Evolutionary conservation across 352 stramenopile genomes (phyloP).

Genomic region (Phytophthora agathidicida): DNA sequence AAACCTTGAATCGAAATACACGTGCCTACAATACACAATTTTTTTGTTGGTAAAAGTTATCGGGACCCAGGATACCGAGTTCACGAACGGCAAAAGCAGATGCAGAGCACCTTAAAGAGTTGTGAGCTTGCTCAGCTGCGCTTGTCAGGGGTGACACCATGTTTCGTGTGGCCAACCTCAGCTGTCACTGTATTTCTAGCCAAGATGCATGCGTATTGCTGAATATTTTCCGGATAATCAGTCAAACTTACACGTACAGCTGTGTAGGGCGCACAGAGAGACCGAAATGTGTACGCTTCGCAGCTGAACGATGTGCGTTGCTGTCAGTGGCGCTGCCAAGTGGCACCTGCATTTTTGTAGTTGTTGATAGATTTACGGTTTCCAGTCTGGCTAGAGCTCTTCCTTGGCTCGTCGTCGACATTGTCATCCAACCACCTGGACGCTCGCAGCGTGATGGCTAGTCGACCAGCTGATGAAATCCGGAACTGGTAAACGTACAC

Average conservation of each 20-base stretch:
- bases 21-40: constrained; percentile 11
- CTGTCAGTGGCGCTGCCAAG: no score
- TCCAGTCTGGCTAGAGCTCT: constrained; percentile 5
- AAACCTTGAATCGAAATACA: constrained; percentile 18
- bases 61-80: no score
- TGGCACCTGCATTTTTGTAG: constrained; percentile 1
- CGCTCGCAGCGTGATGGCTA: constrained; percentile 23
- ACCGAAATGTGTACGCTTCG: constrained; percentile 10
- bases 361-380: constrained; percentile 6
- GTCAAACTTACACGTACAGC: constrained; percentile 6
- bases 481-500: constrained; percentile 22
- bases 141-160: constrained; percentile 12
- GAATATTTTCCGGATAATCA: constrained; percentile 1
- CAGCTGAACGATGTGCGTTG: constrained; percentile 14
- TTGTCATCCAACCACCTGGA: constrained; percentile 14
- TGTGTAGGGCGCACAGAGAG: constrained; percentile 12
- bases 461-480: constrained; percentile 19
- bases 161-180: no score
- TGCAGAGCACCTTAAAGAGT: constrained; percentile 7
- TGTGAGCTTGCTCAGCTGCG: not conserved
- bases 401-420: constrained; percentile 8
- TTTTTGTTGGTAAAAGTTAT: no score
- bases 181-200: no score
- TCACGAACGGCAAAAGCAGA: not conserved
- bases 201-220: no score